Percentiles rank a stretch among this genome's conserved stretches.
Conservation (phyloP, 257 asterid genomes). For the Solanum virginianum region DNA sequence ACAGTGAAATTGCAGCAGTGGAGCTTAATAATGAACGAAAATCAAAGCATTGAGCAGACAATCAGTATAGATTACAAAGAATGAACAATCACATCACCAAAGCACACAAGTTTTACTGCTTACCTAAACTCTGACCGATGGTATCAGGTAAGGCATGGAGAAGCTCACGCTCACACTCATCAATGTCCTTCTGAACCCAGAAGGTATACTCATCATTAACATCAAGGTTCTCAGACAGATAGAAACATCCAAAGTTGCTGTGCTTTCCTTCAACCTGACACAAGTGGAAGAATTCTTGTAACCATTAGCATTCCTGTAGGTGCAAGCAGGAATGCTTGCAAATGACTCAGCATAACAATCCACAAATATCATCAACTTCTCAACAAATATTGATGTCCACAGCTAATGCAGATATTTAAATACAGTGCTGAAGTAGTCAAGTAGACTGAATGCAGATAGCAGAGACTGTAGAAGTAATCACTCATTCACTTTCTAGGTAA, state of each 20-base stretch:
- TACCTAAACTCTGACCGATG: constrained; percentile 40
- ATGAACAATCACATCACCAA: background rate
- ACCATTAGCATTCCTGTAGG: background rate
- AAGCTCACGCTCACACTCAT: constrained; percentile 24
- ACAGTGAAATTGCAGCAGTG: background rate
- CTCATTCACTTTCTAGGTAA: background rate
- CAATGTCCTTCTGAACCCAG: constrained; percentile 63
- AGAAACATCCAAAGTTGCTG: constrained; percentile 53
- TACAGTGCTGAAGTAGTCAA: background rate
- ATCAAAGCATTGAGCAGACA: background rate
- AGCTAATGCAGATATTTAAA: background rate
- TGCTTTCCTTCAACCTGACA: constrained; percentile 74
- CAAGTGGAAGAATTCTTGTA: background rate
- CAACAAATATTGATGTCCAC: background rate
- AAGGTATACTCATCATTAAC: constrained; percentile 78
- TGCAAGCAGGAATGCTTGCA: background rate
- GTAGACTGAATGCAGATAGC: background rate
- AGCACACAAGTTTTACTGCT: constrained; percentile 5
- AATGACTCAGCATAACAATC: background rate
- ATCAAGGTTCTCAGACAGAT: constrained; percentile 80
- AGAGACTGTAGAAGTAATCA: background rate
- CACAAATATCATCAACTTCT: background rate
- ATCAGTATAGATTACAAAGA: background rate
- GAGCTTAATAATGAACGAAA: background rate
- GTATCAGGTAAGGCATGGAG: constrained; percentile 50